Evolutionary conservation across 2,329 filamentous ascomycete species (phyloP).

Genomic region (Rutstroemia sp.): DNA sequence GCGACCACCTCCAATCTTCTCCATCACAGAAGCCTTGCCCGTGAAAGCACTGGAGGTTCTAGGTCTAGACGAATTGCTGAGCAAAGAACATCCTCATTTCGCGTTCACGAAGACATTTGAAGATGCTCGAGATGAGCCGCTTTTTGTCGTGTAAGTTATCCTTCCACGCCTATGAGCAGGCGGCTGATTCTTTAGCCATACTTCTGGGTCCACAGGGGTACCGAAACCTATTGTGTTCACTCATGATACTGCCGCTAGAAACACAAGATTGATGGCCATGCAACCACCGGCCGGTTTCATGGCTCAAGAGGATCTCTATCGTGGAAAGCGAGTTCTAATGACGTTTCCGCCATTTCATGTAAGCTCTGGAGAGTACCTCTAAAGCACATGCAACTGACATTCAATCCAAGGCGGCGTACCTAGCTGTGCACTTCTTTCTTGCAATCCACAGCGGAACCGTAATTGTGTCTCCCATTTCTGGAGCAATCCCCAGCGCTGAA

Average conservation of each 20-base stretch:
- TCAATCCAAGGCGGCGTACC: not conserved
- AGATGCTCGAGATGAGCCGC: not conserved
- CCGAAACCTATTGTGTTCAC: not conserved
- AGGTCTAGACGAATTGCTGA: not conserved
- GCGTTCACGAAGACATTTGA: not conserved
- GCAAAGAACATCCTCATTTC: not conserved
- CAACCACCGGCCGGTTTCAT: not conserved
- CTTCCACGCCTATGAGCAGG: not conserved
- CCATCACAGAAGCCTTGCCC: not conserved
- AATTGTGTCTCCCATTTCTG: not conserved
- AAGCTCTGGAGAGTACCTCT: not conserved
- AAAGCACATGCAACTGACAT: not conserved
- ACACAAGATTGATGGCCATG: not conserved
- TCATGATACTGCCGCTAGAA: not conserved
- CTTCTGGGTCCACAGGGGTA: not conserved
- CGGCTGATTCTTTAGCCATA: not conserved
- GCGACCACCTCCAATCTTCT: not conserved
- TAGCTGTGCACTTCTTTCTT: not conserved
- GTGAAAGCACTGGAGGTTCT: not conserved
- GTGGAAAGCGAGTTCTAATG: not conserved
- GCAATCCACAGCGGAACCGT: not conserved
- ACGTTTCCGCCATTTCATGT: constrained; percentile 1
- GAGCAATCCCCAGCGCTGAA: not conserved
- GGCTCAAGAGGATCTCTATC: not conserved
- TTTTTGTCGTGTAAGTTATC: not conserved